Evolutionary conservation across 768 basidiomycete genomes (phyloP).

Genomic region (Leccinum olivaceopallidum): DNA sequence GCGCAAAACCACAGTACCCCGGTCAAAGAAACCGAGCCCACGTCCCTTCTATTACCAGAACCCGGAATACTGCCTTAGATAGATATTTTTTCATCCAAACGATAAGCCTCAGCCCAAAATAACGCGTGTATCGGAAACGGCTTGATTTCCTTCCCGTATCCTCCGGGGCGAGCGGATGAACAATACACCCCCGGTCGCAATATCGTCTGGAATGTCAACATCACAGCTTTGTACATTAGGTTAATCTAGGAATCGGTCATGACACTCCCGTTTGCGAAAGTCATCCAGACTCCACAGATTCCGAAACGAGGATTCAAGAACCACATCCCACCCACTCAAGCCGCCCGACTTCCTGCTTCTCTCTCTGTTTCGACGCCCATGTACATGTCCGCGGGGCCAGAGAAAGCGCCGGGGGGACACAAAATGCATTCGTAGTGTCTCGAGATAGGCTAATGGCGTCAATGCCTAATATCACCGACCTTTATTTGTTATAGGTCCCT

Average conservation of each 20-base stretch:
- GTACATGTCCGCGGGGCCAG: constrained; percentile 4
- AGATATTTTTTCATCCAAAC: not conserved
- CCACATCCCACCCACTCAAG: not conserved
- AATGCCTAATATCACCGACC: not conserved
- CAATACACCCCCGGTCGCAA: not conserved
- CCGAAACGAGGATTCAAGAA: not conserved
- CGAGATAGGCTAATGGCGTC: not conserved
- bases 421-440: not conserved
- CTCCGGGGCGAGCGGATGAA: constrained; percentile 11
- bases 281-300: not conserved
- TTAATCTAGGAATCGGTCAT: not conserved
- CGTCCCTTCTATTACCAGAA: constrained; percentile 5
- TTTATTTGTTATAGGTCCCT: not conserved
- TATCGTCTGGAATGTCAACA: not conserved
- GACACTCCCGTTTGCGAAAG: not conserved
- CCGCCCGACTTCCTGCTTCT: not conserved
- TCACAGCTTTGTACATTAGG: not conserved
- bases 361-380: constrained; percentile 1
- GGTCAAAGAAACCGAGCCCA: not conserved
- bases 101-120: constrained; percentile 12
- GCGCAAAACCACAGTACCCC: not conserved
- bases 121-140: not conserved
- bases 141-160: not conserved
- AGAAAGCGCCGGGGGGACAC: not conserved
- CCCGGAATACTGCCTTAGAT: not conserved